These are phyloP conservation scores for Chenopodium quinoa DNA, from an alignment of 148 eudicot species.

Conservation along the genomic window DNA sequence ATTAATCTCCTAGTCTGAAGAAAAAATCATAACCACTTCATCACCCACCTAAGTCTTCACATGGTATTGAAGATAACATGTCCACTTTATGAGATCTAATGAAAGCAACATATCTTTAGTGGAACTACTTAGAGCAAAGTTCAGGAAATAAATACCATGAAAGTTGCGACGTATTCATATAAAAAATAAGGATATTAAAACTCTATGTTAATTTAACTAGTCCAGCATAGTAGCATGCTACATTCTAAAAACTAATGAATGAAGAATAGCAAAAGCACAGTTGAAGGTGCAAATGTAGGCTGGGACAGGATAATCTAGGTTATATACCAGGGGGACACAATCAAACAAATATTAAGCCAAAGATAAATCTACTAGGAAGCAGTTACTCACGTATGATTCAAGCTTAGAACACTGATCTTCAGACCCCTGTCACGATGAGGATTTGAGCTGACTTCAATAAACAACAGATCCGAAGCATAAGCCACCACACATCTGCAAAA, in stretches of 20 bases:
- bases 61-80: not conserved
- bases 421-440: conserved; percentile 76
- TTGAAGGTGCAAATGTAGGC: not conserved
- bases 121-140: not conserved
- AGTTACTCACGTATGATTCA: conserved; percentile 85
- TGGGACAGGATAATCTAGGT: not conserved
- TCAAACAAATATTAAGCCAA: not conserved
- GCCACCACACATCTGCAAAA: conserved; percentile 83
- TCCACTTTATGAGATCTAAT: not conserved
- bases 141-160: too few species aligned
- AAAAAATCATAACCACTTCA: not conserved
- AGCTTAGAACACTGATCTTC: conserved; percentile 60
- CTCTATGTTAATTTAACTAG: not conserved
- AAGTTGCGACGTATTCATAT: too few species aligned
- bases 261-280: not conserved
- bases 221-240: not conserved
- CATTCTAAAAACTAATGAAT: not conserved
- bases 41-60: not conserved
- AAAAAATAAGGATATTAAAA: too few species aligned
- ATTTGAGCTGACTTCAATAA: conserved; percentile 67
- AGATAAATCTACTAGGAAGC: not conserved
- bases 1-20: not conserved
- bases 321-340: not conserved
- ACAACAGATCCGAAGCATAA: conserved; percentile 85
- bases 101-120: not conserved